Base-by-base conservation (phyloP, 805 yeast species). In the Kurtzmaniella fragi region DNA sequence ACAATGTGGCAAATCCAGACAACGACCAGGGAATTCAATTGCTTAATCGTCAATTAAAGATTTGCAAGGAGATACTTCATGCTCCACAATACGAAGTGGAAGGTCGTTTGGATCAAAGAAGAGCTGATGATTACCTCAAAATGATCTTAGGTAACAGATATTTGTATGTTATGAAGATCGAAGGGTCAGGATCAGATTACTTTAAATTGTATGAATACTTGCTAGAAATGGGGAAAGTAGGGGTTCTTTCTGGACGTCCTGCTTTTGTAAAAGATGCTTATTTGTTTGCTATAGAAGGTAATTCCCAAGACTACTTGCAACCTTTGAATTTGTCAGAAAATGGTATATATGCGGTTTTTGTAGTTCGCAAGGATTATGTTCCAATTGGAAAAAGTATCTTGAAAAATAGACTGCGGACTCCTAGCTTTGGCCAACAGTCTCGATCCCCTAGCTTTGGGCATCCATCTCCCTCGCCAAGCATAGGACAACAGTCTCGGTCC, bases 211-310 rank as follows among this genome's bases (percentile, higher is more conserved):
- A 47, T 41, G 64, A 69, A 13, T 78, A 80, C 52, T 74, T 79
- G 48, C 50, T 59, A 30, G 50, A 59, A 5, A 60, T 73, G 23
- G 49, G 56, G 23, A 77, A 77, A 52, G 77, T 74, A 37, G 90
- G 88, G 1, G 88, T 82, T 13, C 62, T 83, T 33, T 71, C 75
- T 10, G 66, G 63, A 14, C 64, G 65, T 38, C 75, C 77, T 1
- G 44, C 55, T 7, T 65, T 68, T 47, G 80, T 80, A 30, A 82
- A 80, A 49, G 90, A 83, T 56, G 72, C 82, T 7, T 83, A 82
- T 53, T 45, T 83, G 38, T 56, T 80, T 23, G 71, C 81, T 1
- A 39, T 73, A 26, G 30, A 29, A 12, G 41, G 13, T 7, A 31
- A n/a, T 11, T 17, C 13, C 5, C 17, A 32, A 29, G 61, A 58